Conservation (phyloP, 1,284 basidiomycete species). For the Baeospora myosura region DNA sequence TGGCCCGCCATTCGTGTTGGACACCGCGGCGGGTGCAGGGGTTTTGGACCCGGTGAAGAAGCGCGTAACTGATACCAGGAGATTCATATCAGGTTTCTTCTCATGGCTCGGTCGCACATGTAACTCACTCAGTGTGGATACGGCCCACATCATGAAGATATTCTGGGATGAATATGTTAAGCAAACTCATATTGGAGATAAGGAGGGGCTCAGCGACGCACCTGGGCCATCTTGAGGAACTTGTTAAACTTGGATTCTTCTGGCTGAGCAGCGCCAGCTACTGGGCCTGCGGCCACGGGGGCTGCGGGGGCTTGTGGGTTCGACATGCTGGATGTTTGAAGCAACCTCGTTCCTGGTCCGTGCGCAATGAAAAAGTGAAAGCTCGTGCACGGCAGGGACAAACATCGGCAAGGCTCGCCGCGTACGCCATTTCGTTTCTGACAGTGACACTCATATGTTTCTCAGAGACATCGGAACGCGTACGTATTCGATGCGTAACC, state of each 20-base stretch:
- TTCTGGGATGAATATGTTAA: constrained; percentile 36
- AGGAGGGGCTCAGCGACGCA: constrained; percentile 23
- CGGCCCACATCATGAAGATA: constrained; percentile 53
- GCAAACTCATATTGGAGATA: neutral
- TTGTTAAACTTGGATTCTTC: constrained; percentile 28
- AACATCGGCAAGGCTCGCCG: no score
- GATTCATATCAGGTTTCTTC: constrained; percentile 3
- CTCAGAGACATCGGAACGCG: no score
- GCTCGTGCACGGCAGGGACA: no score
- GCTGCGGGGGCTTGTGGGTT: constrained; percentile 14
- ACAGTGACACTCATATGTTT: no score
- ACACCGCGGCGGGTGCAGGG: constrained; percentile 20
- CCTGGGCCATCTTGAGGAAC: constrained; percentile 39
- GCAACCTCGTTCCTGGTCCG: no score
- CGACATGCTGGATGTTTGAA: no score
- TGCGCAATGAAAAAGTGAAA: no score
- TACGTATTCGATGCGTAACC: no score
- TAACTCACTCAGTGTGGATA: constrained; percentile 55
- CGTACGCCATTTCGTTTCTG: no score
- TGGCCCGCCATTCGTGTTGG: constrained; percentile 18
- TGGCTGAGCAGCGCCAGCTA: constrained; percentile 15
- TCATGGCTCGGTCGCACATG: constrained; percentile 6
- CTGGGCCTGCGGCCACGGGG: constrained; percentile 18
- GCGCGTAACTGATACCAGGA: constrained; percentile 30
- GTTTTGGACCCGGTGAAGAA: constrained; percentile 31